Evolutionary conservation across 179 eudicot species (phyloP), one percentile per base, ranked within the genome.

Genomic region (Spinacia oleracea): DNA sequence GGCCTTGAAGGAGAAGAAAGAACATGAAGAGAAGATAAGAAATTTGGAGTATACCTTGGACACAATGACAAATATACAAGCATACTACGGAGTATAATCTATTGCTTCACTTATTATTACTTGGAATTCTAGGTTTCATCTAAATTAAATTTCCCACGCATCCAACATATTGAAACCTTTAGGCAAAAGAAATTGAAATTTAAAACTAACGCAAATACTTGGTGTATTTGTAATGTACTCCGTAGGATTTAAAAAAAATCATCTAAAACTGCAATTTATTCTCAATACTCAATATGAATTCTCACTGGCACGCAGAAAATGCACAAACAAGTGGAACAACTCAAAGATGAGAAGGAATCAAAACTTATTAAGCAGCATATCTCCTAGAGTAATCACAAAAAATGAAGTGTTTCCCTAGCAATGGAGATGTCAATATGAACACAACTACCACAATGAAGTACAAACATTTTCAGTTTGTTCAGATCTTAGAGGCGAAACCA

Each of bases 401-500:
- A 70, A 48, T 58, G 29, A 51, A 18, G n/a, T 21, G 10, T 27
- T 38, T 60, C 64, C 25, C 25, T 59, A 70, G 67, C 72, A 76
- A 70, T 20, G 40, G 69, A 63, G 71, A 58, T 45, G 35, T 68
- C 45, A 45, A 51, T 73, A 53, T 50, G 45, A 51, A 74, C 32
- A 75, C 78, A 59, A 59, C 53, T 21, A 15, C 58, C 10, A 46
- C 16, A 68, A 71, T 25, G 32, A 72, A 10, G 65, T 27, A 4
- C 10, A 25, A 25, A 35, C 11, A 59, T 64, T 38, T 46, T 35
- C 42, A 50, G n/a, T 23, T 2, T n/a, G 50, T 77, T 89, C 78
- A 96, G 66, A 92, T 85, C 89, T 89, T 93, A 40, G 84, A 80
- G 75, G 97, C 97, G 81, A 96, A 96, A 45, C 85, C 51, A 62